Base-by-base conservation (phyloP, 1,284 basidiomycete species). In the Leccinum pachyderme region DNA sequence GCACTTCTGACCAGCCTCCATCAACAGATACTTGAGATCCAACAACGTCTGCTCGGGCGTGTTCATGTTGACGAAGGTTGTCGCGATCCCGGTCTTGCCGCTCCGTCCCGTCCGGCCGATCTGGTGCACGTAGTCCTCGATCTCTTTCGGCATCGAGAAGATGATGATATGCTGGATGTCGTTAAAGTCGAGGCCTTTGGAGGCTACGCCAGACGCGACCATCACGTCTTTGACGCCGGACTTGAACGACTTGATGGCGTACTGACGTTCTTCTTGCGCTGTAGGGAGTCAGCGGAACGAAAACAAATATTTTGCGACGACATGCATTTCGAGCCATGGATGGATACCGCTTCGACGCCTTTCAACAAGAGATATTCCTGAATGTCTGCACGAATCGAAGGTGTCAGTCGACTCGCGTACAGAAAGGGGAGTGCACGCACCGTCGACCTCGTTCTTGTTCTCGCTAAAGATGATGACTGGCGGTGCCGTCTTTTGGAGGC, bases 371-470 rank as follows among this genome's bases (percentile, higher is more conserved):
- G 80, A 69, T 98, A 99, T 69, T 99, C 97, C 62, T 99, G 96
- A 46, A 99, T 98, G 71, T 99, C 95, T 95, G 60, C 3, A n/a
- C 6, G 2, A 44, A 2, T 11, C n/a, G 5, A 25, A 25, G 5
- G 43, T 8, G 29, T 32, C 25, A 24, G 27, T 15, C 13, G 12
- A 44, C 41, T 25, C n/a, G 3, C 15, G 13, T 15, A 7, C 13
- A 5, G 22, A 12, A 24, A 8, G 18, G 39, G 0, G 15, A 3
- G 9, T 79, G 63, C 60, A 93, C 62, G 39, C 7, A 65, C 93
- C 94, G 70, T 99, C 97, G 22, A 99, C 97, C 70, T 99, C 97
- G 67, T 98, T 98, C 80, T 99, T 99, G 77, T 97, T 98, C 71
- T 99, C 96, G 62, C 91, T 95, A 72, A 99, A 99, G 54, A 99